These are phyloP conservation scores for Arxiozyma slooffiae DNA, from an alignment of 1,139 yeast species.

Conservation along the genomic window DNA sequence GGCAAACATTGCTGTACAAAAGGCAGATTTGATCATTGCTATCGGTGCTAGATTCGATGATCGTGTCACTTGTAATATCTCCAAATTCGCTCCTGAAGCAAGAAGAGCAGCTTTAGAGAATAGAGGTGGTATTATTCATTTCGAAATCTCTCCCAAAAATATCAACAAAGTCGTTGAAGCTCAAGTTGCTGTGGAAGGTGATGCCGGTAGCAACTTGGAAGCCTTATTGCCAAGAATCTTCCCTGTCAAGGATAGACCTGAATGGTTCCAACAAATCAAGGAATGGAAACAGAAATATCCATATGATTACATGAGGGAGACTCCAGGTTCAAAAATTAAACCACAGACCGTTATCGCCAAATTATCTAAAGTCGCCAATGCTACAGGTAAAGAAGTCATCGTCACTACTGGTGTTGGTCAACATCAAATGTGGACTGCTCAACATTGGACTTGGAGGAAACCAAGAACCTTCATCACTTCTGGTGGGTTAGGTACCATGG, in stretches of 20 bases:
- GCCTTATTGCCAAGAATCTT: slow-evolving; percentile 63
- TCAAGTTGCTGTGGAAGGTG: slow-evolving; percentile 95
- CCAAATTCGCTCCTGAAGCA: slow-evolving; percentile 91
- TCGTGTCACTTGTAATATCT: slow-evolving; percentile 83
- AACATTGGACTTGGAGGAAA: slow-evolving; percentile 83
- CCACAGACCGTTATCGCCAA: slow-evolving; percentile 87
- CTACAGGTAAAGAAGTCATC: slow-evolving; percentile 62
- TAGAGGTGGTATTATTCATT: slow-evolving; percentile 93
- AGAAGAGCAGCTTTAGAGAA: slow-evolving; percentile 77
- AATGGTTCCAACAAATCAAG: slow-evolving; percentile 66
- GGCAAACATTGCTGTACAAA: slow-evolving; percentile 89
- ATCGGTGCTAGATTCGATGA: slow-evolving; percentile 97
- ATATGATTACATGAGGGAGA: slow-evolving; percentile 65
- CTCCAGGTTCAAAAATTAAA: slow-evolving; percentile 73
- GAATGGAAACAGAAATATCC: slow-evolving; percentile 87
- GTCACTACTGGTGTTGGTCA: slow-evolving; percentile 98
- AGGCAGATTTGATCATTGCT: slow-evolving; percentile 86
- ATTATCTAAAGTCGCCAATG: slow-evolving; percentile 61
- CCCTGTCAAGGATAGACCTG: slow-evolving; percentile 54
- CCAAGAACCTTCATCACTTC: slow-evolving; percentile 93
- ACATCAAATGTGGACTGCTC: slow-evolving; percentile 99
- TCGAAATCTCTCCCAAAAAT: slow-evolving; percentile 92
- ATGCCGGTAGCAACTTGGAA: slow-evolving; percentile 70
- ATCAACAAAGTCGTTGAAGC: slow-evolving; percentile 97
- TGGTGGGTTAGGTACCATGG: slow-evolving; percentile 99